Conservation (phyloP, 371 early-diverging fungal species). For the Mucor saturninus region DNA sequence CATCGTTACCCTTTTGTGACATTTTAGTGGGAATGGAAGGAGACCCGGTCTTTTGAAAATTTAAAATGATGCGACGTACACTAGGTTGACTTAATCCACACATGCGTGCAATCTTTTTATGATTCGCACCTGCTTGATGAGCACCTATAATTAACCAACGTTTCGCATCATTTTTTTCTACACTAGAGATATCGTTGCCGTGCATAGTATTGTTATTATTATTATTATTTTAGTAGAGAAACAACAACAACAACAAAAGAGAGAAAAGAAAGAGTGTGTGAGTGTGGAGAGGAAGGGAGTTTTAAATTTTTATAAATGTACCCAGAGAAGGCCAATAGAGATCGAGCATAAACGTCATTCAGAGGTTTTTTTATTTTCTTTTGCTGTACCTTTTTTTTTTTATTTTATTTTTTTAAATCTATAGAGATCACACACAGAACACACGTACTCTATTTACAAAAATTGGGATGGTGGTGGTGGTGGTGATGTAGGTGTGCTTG, state of each 20-base stretch:
- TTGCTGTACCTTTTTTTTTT: background rate
- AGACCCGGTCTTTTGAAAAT: slow-evolving; percentile 47
- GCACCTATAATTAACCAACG: slow-evolving; percentile 55
- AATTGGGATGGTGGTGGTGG: background rate
- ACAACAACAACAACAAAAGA: background rate
- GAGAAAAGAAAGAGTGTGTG: background rate
- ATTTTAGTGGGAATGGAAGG: slow-evolving; percentile 24
- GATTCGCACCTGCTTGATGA: slow-evolving; percentile 49
- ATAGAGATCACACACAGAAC: too few relatives aligned
- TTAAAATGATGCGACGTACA: slow-evolving; percentile 45
- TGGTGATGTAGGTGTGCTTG: background rate
- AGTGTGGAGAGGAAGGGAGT: background rate
- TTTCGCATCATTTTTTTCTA: slow-evolving; percentile 18
- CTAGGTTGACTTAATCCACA: slow-evolving; percentile 40
- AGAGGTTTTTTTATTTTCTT: background rate
- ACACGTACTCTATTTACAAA: background rate
- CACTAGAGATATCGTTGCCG: background rate
- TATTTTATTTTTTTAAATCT: background rate
- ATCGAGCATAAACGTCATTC: background rate
- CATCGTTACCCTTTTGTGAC: slow-evolving; percentile 9
- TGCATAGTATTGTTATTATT: background rate
- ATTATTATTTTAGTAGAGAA: background rate
- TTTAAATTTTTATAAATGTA: background rate
- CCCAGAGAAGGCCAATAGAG: too few relatives aligned
- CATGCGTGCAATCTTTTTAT: slow-evolving; percentile 42